phyloP scores from a whole-genome alignment of 768 basidiomycete species.

The Hypholoma sublateritium region DNA sequence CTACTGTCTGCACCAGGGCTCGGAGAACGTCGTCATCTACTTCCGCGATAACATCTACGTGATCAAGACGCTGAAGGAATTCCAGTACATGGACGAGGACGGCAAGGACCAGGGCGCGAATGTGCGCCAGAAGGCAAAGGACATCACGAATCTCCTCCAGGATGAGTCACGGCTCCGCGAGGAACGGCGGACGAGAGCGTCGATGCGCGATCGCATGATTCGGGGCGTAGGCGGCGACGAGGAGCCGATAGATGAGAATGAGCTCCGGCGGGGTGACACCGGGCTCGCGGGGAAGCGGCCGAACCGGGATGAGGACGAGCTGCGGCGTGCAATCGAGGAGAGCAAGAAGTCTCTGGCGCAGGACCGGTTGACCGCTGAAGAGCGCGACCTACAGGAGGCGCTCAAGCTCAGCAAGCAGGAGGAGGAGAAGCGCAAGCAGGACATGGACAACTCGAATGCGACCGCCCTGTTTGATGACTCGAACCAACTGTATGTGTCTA shows the following conservation, averaged over 20 bases:
- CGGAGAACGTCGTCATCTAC: conserved; percentile 98
- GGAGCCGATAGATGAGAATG: conserved; percentile 38
- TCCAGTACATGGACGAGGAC: conserved; percentile 94
- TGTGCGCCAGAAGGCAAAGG: conserved; percentile 95
- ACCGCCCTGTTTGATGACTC: conserved; percentile 84
- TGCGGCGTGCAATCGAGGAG: conserved; percentile 85
- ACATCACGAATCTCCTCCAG: conserved; percentile 90
- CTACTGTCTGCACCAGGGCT: conserved; percentile 94
- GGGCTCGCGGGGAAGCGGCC: conserved; percentile 28
- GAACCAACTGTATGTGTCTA: conserved; percentile 63
- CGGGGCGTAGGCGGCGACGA: conserved; percentile 46
- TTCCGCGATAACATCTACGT: conserved; percentile 97
- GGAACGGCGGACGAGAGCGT: conserved; percentile 79
- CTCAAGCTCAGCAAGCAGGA: conserved; percentile 89
- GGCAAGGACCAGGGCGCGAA: conserved; percentile 99
- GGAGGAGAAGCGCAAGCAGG: conserved; percentile 71
- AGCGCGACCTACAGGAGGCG: conserved; percentile 82
- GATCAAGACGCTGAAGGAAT: conserved; percentile 98
- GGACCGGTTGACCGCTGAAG: conserved; percentile 73
- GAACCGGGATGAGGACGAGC: conserved; percentile 76
- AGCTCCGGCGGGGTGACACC: conserved; percentile 27
- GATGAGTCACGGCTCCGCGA: conserved; percentile 85
- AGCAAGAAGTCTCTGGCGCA: conserved; percentile 73
- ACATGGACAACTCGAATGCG: conserved; percentile 73
- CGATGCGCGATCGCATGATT: conserved; percentile 95